Percentiles rank a stretch among this genome's conserved stretches.
Conservation (phyloP, 1,284 basidiomycete genomes). For the Apiotrichum brassicae region DNA sequence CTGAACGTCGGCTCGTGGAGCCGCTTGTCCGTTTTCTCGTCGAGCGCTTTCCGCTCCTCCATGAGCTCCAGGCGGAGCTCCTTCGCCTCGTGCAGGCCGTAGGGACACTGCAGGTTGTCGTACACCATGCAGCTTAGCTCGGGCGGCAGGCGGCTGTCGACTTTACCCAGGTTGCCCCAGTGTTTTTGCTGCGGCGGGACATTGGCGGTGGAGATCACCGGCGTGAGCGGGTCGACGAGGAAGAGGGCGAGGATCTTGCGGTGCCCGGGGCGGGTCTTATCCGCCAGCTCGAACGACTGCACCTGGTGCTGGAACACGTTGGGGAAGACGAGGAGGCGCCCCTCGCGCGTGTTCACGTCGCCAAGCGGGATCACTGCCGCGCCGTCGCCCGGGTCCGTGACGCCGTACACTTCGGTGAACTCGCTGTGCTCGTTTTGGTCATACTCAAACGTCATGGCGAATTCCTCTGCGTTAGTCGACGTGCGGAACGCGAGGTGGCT, state of each 20-base stretch:
- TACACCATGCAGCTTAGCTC: constrained; percentile 12
- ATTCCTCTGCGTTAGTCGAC: not conserved
- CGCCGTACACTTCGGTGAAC: constrained; percentile 3
- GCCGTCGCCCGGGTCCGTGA: not conserved
- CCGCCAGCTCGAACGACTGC: not conserved
- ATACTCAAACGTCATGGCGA: not conserved
- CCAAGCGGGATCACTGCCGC: not conserved
- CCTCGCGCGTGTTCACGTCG: constrained; percentile 1
- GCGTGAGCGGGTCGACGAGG: constrained; percentile 13
- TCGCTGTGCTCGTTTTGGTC: constrained; percentile 7
- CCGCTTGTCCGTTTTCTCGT: not conserved
- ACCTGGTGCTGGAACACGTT: constrained; percentile 5
- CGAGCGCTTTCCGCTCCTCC: constrained; percentile 11
- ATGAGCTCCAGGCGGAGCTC: constrained; percentile 15
- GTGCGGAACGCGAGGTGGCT: not conserved
- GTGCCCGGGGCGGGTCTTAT: constrained; percentile 9
- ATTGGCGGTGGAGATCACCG: constrained; percentile 7
- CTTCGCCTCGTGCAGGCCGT: constrained; percentile 8
- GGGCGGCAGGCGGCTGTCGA: constrained; percentile 4
- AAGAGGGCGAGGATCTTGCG: constrained; percentile 20
- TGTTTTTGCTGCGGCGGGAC: constrained; percentile 18
- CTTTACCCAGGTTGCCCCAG: not conserved
- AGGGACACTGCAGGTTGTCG: constrained; percentile 12
- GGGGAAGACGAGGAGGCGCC: constrained; percentile 3
- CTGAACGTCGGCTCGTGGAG: not conserved